Percentiles rank a stretch among this genome's conserved stretches.
Conservation (phyloP, 2,329 filamentous ascomycete species). For the Epichloe typhina region DNA sequence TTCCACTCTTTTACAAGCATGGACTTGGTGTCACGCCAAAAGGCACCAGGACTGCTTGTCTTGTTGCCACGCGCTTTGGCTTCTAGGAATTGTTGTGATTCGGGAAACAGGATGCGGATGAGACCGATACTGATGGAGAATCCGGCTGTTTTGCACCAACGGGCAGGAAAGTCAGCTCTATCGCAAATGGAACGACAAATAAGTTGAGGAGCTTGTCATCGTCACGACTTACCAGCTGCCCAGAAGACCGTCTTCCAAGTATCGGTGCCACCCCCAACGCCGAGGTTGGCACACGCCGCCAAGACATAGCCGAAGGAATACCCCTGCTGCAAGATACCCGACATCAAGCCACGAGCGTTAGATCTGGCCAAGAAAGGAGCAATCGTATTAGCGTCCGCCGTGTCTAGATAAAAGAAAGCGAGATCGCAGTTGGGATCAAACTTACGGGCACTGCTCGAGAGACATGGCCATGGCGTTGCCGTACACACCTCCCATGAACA, state of each 20-base stretch:
- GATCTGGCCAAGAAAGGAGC: conserved; percentile 22
- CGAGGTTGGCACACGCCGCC: conserved; percentile 62
- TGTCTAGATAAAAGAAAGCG: too few relatives aligned
- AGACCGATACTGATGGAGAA: conserved; percentile 57
- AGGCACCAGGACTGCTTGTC: conserved; percentile 31
- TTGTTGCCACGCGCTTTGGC: conserved; percentile 48
- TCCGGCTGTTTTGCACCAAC: conserved; percentile 29
- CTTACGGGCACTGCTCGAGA: conserved; percentile 56
- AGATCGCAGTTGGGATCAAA: conserved; percentile 4
- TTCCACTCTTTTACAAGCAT: conserved; percentile 63
- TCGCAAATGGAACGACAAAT: background rate
- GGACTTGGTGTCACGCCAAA: conserved; percentile 54
- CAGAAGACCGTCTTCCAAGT: conserved; percentile 69
- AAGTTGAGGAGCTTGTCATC: background rate
- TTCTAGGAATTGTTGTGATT: conserved; percentile 63
- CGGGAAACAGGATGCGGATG: conserved; percentile 54
- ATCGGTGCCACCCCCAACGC: conserved; percentile 49
- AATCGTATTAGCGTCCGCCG: conserved; percentile 6
- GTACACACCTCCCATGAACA: conserved; percentile 74
- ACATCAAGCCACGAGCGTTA: conserved; percentile 66
- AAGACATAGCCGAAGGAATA: conserved; percentile 71
- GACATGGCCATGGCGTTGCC: conserved; percentile 70
- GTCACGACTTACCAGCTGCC: conserved; percentile 35
- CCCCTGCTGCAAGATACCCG: conserved; percentile 69
- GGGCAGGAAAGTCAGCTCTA: background rate